Base-by-base conservation (phyloP, 495 filamentous ascomycete genomes). In the Usnea hakonensis region DNA sequence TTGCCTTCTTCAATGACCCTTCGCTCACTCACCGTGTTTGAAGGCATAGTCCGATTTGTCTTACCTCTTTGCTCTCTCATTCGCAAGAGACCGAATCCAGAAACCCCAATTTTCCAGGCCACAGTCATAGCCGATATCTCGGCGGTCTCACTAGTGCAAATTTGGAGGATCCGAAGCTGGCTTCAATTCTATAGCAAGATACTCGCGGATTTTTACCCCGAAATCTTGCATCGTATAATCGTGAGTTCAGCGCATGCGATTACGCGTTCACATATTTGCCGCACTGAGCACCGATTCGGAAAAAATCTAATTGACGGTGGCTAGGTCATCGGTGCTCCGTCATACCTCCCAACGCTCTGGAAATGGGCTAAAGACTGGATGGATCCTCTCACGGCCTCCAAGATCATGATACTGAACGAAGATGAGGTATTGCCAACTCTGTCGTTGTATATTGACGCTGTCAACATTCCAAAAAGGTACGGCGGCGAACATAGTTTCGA, bases 61-160 rank as follows among this genome's bases (percentile, higher is more conserved):
- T 55, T 72, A 23, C 73, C 74, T 2, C 69, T 76, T 16, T 75
- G 74, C 57, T 68, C 71, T 10, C 64, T 65, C 32, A 56, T 70
- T 32, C 41, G 50, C 0, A 66, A 64, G 19, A 53, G 65, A 40
- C 60, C 66, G 1, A 48, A 68, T 8, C 46, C 60, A 1, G 48
- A 58, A 0, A 26, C 5, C 0, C 65, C 67, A 16, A 62, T 75
- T 14, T 64, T 67, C 9, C 67, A 58, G 16, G 66, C 64, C 6
- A 58, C 71, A 0, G 70, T 68, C 56, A 23, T 76, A 30, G 61
- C 74, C 16, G 73, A 76, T 55, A 66, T 65, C 16, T 56, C 66
- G 2, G 43, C 48, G 4, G 17, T 76, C 5, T 55, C 62, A 1
- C 19, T 76, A 38, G 66, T 62, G 23, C 73, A 73, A 35, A 70